Conservation (phyloP, 2,329 filamentous ascomycete genomes). For the Berkeleyomyces rouxiae region DNA sequence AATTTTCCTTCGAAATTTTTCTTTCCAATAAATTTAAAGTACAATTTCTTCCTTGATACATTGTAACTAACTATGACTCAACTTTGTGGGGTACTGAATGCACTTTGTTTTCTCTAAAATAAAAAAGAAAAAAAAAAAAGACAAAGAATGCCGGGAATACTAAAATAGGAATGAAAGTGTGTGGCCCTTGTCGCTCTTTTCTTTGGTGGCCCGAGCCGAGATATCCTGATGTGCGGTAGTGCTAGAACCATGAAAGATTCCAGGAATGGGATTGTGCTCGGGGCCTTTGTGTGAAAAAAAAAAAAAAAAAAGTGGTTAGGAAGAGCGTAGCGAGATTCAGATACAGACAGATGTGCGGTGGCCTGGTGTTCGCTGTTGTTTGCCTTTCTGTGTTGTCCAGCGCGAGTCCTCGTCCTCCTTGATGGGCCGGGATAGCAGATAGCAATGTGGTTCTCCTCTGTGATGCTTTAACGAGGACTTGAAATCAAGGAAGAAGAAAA, state of each 20-base stretch:
- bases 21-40: background rate
- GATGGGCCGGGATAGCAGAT: too few species aligned
- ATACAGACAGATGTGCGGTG: too few species aligned
- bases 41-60: background rate
- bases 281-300: too few species aligned
- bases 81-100: background rate
- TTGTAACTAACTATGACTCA: background rate
- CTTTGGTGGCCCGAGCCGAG: background rate
- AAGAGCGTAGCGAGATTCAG: too few species aligned
- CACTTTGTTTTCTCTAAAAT: background rate
- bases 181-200: background rate
- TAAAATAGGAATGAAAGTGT: too few species aligned
- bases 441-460: background rate
- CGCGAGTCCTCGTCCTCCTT: background rate
- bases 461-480: too few species aligned
- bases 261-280: background rate
- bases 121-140: background rate
- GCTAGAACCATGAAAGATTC: background rate
- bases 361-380: background rate
- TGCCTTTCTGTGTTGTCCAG: background rate
- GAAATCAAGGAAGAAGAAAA: background rate
- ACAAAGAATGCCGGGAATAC: background rate
- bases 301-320: too few species aligned
- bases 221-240: background rate
- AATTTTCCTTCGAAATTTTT: too few species aligned